These are phyloP conservation scores for Fusarium sulawesiense DNA, from an alignment of 2,329 filamentous ascomycete genomes.

Conservation along the genomic window DNA sequence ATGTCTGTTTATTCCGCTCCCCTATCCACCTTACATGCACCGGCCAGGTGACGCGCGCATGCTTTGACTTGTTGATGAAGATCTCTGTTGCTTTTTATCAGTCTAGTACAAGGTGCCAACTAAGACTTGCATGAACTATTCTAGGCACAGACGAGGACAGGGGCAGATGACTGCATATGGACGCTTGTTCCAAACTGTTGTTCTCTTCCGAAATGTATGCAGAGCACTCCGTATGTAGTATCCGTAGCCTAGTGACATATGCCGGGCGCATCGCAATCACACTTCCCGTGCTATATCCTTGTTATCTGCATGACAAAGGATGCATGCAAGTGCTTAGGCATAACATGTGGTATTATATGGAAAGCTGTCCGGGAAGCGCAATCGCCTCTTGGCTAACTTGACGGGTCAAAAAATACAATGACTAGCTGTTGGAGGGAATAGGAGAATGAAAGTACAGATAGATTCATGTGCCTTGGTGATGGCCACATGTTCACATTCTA, in stretches of 20 bases:
- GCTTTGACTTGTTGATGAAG: neutral
- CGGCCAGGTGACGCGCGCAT: neutral
- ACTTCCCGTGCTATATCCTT: slow-evolving; percentile 12
- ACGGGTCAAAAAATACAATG: neutral
- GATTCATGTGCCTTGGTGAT: neutral
- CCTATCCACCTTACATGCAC: neutral
- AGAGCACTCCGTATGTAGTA: neutral
- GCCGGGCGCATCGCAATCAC: slow-evolving; percentile 20
- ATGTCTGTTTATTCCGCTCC: neutral
- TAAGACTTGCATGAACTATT: slow-evolving; percentile 25
- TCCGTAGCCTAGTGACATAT: slow-evolving; percentile 16
- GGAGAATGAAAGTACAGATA: neutral
- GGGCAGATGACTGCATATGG: neutral
- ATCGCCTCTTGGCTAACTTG: slow-evolving; percentile 1
- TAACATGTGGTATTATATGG: neutral
- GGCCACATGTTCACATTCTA: slow-evolving; percentile 1
- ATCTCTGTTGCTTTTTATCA: slow-evolving; percentile 17
- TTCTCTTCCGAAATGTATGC: slow-evolving; percentile 5
- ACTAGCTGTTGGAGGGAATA: neutral
- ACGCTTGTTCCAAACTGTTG: slow-evolving; percentile 1
- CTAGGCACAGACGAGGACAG: slow-evolving; percentile 7
- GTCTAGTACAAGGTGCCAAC: neutral
- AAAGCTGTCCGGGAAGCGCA: neutral
- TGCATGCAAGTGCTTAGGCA: slow-evolving; percentile 1
- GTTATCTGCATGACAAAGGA: slow-evolving; percentile 13